Evolutionary conservation across 495 filamentous ascomycete species (phyloP), one percentile per base, ranked within the genome.

Genomic region (Podospora appendiculata): DNA sequence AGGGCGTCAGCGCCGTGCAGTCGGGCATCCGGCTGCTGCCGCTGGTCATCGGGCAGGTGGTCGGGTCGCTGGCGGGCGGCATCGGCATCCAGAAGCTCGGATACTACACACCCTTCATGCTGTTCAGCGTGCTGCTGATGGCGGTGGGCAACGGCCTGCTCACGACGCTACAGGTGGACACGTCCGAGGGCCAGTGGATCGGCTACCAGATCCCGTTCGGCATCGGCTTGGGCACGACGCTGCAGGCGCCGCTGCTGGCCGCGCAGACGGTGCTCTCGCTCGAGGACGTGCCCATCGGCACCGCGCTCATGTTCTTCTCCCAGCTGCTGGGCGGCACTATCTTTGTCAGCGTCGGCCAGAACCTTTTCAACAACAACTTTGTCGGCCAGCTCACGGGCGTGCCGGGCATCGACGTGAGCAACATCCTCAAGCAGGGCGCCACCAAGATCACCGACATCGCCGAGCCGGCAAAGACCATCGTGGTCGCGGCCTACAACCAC

Each of bases 81-180:
- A 56, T 47, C 17, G 40, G 68, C 5, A 75, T 78, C 39, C 62
- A 64, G 4, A 51, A 45, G 16, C 42, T 50, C 17, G 52, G 87
- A 6, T 87, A 89, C 67, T 89, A 88, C 60, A 78, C 79, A 0
- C 87, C 86, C 0, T 84, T 82, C 59, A 79, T 88, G 71, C 67
- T 84, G 47, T 48, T 70, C 33, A 77, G 81, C 0, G 63, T 79
- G 1, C 59, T 79, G 48, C 52, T 90, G 48, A 64, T 77, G 50
- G 60, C 83, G 36, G 69, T 87, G 56, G 87, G 83, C 32, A 75
- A 77, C 0, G 88, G 86, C 0, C 70, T 91, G 32, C 62, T 90
- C 10, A 76, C 76, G 1, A 89, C 83, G 0, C 75, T 82, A 10
- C 58, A 58, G 17, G 47, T 58, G 0, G 58, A 54, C 52, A 65